Evolutionary conservation across 805 yeast species (phyloP), one percentile per base, ranked within the genome.

Genomic region (Cyberlindnera saturnus): DNA sequence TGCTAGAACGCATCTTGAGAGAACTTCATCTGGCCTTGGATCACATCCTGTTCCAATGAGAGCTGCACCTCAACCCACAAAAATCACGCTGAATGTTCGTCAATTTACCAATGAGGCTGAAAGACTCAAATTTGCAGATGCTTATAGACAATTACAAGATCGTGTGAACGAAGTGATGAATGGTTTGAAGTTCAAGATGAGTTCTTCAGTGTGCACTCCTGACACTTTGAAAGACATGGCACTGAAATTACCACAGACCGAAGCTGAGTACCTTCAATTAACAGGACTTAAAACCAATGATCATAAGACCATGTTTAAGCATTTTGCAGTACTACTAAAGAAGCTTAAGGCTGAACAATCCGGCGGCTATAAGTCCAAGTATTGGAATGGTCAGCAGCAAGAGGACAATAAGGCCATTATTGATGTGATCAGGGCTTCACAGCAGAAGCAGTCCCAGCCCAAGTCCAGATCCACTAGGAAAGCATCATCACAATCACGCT

Each of bases 211-310:
- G 40, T 65, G 68, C 9, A 55, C 69, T 0, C 67, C 66, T 43
- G 61, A 59, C 2, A 60, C 78, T 0, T 56, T 81, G 44, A 69
- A 70, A 46, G 80, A 77, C 36, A 73, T 82, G 79, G 78, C 86
- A 0, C 49, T 58, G 16, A 66, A 62, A 39, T 63, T 82, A 29
- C 88, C 89, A 1, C 66, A 69, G 3, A 71, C 69, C 14, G 70
- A 70, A 36, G 57, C 53, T 15, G 82, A 70, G 34, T 82, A 67
- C 56, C 60, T 65, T 6, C 57, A 54, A 39, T 51, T 78, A 38
- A 73, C 41, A 17, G 59, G 57, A 4, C 43, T 57, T 17, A 67
- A 61, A 30, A 40, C 32, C 34, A 43, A 30, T 14, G 50, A 48
- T 32, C 61, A 56, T 32, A 55, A 28, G 55, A 60, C 30, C 3